Percentiles rank a stretch among this genome's conserved stretches.
phyloP scores from a whole-genome alignment of 2,329 filamentous ascomycete species.

The Coniochaeta hoffmannii region DNA sequence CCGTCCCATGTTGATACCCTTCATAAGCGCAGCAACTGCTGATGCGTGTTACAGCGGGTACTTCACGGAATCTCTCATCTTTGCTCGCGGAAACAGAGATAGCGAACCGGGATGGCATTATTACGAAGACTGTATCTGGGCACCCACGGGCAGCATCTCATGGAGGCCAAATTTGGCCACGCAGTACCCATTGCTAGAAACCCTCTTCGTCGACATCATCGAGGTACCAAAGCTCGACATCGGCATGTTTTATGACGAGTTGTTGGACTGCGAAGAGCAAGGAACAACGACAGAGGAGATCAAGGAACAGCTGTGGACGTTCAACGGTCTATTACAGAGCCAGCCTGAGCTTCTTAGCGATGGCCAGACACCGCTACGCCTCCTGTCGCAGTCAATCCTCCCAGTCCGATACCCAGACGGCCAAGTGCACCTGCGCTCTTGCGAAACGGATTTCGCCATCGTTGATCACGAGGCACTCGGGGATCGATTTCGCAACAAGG shows the following conservation, averaged over 20 bases:
- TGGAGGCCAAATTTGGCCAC: conserved; percentile 21
- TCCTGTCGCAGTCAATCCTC: conserved; percentile 12
- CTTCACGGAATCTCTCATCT: not conserved
- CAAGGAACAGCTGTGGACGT: conserved; percentile 21
- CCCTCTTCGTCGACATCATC: conserved; percentile 16
- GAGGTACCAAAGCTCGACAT: conserved; percentile 10
- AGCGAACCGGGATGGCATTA: not conserved
- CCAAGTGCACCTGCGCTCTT: conserved; percentile 6
- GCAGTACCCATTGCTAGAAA: conserved; percentile 13
- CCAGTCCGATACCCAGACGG: conserved; percentile 15
- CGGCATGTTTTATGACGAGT: conserved; percentile 5
- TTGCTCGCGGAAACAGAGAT: not conserved
- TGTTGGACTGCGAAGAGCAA: conserved; percentile 5
- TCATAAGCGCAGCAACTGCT: not conserved
- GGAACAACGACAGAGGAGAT: conserved; percentile 13
- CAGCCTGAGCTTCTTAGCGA: not conserved
- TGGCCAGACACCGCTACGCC: not conserved
- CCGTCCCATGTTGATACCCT: too few relatives aligned
- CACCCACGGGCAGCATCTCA: conserved; percentile 19
- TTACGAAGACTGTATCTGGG: conserved; percentile 25
- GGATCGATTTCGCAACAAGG: not conserved
- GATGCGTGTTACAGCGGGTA: not conserved
- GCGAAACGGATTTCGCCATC: conserved; percentile 21
- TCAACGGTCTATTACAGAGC: conserved; percentile 22
- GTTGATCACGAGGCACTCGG: conserved; percentile 22